Evolutionary conservation across 108 stramenopile species (phyloP), one percentile per base, ranked within the genome.

Genomic region (Stephanodiscus minutulus): DNA sequence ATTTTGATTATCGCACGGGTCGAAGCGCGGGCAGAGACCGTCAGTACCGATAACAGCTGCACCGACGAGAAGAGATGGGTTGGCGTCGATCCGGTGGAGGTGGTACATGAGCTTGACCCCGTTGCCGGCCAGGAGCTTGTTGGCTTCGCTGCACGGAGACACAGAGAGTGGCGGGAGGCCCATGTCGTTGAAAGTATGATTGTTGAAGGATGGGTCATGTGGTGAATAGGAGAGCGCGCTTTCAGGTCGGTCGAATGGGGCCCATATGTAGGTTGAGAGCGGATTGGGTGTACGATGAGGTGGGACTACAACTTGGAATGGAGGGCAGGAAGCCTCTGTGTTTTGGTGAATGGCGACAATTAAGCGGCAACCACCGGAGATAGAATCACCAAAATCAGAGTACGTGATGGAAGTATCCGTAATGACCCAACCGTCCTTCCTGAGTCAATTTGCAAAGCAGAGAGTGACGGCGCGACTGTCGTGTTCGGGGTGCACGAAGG

Each of bases 141-240:
- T n/a, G n/a, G n/a, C n/a, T n/a, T n/a, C n/a, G n/a, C n/a, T n/a
- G n/a, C n/a, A n/a, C n/a, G n/a, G n/a, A n/a, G n/a, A n/a, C n/a
- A n/a, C n/a, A n/a, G n/a, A n/a, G n/a, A 62, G 61, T 53, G 35
- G 59, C 1, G 60, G 61, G 5, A 46, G 60, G 44, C 60, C 61
- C 2, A 52, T 25, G 36, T 27, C 27, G 63, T 48, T 21, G 31
- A 35, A 35, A 61, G 13, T 4, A 5, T 47, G 43, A 2, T 28
- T 64, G 44, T 43, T 46, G 43, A 64, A 64, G 46, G 25, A 20
- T 25, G 1, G 7, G 44, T 64, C 63, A 22, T 47, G 43, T 44
- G 2, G 7, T 46, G 63, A 1, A 24, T 46, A 64, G 25, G 46
- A 64, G 12, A 64, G 2, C 2, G 44, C 44, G 8, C 3, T 8